phyloP scores from a whole-genome alignment of 2,329 filamentous ascomycete species.

The Cladosporium sp. region DNA sequence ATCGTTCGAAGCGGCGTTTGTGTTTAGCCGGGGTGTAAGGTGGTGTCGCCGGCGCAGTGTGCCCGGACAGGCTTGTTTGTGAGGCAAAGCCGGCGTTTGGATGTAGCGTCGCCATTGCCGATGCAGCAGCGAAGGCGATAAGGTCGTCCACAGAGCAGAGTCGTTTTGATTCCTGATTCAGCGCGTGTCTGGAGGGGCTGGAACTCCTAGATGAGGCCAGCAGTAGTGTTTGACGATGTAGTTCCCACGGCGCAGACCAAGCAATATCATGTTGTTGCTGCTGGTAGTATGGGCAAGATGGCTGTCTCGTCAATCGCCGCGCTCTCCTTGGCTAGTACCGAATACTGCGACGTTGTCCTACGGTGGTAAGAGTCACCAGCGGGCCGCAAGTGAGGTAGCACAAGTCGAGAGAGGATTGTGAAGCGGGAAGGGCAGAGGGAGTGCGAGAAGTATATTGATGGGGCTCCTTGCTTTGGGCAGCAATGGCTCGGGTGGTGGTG shows the following conservation, averaged over 20 bases:
- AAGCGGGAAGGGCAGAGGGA: background rate
- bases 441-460: slow-evolving; percentile 5
- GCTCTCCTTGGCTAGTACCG: background rate
- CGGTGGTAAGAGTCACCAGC: slow-evolving; percentile 1
- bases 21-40: slow-evolving; percentile 23
- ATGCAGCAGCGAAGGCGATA: background rate
- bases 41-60: slow-evolving; percentile 23
- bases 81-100: slow-evolving; percentile 23
- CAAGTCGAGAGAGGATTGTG: slow-evolving; percentile 3
- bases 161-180: slow-evolving; percentile 17
- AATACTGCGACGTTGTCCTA: background rate
- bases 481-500: slow-evolving; percentile 5
- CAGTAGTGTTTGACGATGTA: slow-evolving; percentile 30
- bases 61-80: slow-evolving; percentile 20
- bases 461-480: slow-evolving; percentile 13
- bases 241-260: slow-evolving; percentile 22
- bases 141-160: background rate
- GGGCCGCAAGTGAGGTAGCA: slow-evolving; percentile 10
- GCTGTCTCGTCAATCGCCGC: background rate
- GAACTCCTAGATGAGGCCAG: slow-evolving; percentile 20
- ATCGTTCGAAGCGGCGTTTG: slow-evolving; percentile 22
- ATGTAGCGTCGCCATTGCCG: slow-evolving; percentile 21
- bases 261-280: slow-evolving; percentile 28
- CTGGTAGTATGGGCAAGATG: background rate
- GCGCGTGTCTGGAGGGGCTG: slow-evolving; percentile 20